Evolutionary conservation across 1,139 yeast species (phyloP).

Genomic region (Scheffersomyces quercinus): DNA sequence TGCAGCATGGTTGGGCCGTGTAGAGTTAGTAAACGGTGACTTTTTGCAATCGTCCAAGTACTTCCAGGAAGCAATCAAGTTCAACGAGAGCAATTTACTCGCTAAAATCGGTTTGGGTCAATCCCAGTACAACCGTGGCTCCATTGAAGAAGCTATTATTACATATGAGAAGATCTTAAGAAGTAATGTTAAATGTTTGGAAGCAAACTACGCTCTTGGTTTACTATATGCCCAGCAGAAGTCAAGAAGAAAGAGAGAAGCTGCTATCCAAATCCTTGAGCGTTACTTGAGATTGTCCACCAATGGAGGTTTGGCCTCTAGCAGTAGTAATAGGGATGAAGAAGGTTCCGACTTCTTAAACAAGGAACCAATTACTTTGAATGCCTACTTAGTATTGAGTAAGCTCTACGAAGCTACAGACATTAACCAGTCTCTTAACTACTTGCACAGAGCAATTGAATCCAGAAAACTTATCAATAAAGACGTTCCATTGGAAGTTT

Average conservation of each 20-base stretch:
- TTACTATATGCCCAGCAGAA: conserved; percentile 60
- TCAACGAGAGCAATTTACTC: conserved; percentile 60
- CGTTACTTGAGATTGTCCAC: conserved; percentile 65
- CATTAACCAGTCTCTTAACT: conserved; percentile 57
- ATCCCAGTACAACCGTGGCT: conserved; percentile 73
- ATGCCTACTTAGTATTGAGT: conserved; percentile 70
- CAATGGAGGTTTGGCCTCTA: conserved; percentile 38
- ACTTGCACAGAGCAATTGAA: conserved; percentile 60
- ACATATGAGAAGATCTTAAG: conserved; percentile 78
- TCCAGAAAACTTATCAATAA: conserved; percentile 41
- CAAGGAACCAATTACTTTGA: conserved; percentile 65
- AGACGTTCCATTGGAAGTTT: conserved; percentile 64
- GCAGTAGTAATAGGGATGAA: conserved; percentile 18
- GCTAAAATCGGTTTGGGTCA: conserved; percentile 87
- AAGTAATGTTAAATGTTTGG: conserved; percentile 68
- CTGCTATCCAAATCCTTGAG: conserved; percentile 69
- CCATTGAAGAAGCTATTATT: conserved; percentile 79
- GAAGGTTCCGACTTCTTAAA: conserved; percentile 29
- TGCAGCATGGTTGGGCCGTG: conserved; percentile 83
- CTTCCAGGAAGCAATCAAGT: conserved; percentile 71
- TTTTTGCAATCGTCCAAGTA: conserved; percentile 67
- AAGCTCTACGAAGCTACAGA: conserved; percentile 66
- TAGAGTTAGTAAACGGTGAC: conserved; percentile 59
- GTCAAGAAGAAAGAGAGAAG: conserved; percentile 35
- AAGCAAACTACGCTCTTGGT: conserved; percentile 76